These are phyloP conservation scores for Scheffersomyces amazonensis DNA, from an alignment of 805 yeast species.

Conservation along the genomic window DNA sequence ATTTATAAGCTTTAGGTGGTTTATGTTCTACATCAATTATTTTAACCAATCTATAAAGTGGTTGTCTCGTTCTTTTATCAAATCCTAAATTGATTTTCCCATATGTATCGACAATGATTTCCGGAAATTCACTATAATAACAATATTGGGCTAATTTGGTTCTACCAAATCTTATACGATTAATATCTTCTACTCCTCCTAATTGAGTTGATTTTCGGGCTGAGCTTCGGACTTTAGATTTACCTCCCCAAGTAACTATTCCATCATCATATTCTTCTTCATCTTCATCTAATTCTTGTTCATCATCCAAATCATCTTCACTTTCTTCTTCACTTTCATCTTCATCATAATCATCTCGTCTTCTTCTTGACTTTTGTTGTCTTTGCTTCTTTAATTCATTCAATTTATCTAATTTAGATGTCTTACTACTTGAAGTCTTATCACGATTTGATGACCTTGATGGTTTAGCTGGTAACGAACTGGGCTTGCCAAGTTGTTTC, in stretches of 20 bases:
- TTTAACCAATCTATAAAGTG: constrained; percentile 79
- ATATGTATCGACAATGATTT: constrained; percentile 66
- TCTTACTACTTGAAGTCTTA: constrained; percentile 26
- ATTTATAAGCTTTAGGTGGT: constrained; percentile 40
- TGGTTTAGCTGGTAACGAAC: constrained; percentile 12
- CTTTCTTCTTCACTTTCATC: constrained; percentile 39
- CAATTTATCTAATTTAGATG: constrained; percentile 51
- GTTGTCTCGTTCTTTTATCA: constrained; percentile 57
- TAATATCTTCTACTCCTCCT: constrained; percentile 63
- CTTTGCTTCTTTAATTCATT: constrained; percentile 75
- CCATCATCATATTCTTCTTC: constrained; percentile 25
- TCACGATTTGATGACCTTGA: constrained; percentile 39
- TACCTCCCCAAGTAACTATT: constrained; percentile 33
- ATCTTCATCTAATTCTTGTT: constrained; percentile 35
- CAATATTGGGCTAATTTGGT: constrained; percentile 70
- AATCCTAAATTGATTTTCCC: constrained; percentile 82
- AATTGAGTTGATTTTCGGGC: constrained; percentile 27
- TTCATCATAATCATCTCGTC: constrained; percentile 37
- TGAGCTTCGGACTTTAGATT: constrained; percentile 12
- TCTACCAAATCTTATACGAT: constrained; percentile 74
- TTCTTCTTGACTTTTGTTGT: constrained; percentile 53
- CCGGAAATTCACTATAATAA: constrained; percentile 78
- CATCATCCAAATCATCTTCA: constrained; percentile 40
- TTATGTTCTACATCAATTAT: constrained; percentile 59
- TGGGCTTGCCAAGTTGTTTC: constrained; percentile 17